Evolutionary conservation across 495 filamentous ascomycete genomes (phyloP).

Genomic region (Podospora pseudocomata): DNA sequence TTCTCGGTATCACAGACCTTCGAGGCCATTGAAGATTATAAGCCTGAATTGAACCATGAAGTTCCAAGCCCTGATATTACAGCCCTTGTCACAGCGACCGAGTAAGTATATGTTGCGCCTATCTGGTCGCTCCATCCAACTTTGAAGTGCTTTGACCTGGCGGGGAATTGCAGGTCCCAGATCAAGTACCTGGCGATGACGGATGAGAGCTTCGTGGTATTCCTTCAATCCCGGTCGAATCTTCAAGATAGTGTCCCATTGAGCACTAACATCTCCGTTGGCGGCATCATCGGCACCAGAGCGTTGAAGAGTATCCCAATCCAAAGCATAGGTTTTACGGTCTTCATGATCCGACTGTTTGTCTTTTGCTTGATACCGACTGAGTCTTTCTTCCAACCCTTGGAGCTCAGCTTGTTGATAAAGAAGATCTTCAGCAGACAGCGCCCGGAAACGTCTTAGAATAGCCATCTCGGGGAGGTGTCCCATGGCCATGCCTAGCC

Average conservation of each 20-base stretch:
- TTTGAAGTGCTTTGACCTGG: conserved; percentile 3
- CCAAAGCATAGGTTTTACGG: conserved; percentile 16
- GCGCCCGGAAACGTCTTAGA: conserved; percentile 24
- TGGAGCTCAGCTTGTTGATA: conserved; percentile 32
- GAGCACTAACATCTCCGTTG: conserved; percentile 18
- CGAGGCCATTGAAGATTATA: no score
- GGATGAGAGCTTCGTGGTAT: conserved; percentile 5
- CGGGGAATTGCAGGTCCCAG: background rate
- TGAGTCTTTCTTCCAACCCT: conserved; percentile 23
- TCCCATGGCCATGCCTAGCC: no score
- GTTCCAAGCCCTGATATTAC: no score
- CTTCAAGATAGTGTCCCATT: conserved; percentile 22
- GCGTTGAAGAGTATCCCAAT: conserved; percentile 19
- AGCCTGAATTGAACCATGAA: no score
- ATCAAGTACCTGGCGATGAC: no score
- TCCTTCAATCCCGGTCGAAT: conserved; percentile 14
- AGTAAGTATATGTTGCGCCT: conserved; percentile 12
- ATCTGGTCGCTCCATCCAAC: conserved; percentile 11
- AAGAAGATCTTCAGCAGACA: conserved; percentile 30
- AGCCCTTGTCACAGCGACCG: no score
- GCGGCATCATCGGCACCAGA: conserved; percentile 8
- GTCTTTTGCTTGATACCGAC: conserved; percentile 8
- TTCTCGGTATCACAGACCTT: no score
- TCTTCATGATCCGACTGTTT: no score
- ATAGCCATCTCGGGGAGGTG: conserved; percentile 22